Evolutionary conservation across 2,329 filamentous ascomycete species (phyloP), one percentile per base, ranked within the genome.

Genomic region (Gyromitra esculenta): DNA sequence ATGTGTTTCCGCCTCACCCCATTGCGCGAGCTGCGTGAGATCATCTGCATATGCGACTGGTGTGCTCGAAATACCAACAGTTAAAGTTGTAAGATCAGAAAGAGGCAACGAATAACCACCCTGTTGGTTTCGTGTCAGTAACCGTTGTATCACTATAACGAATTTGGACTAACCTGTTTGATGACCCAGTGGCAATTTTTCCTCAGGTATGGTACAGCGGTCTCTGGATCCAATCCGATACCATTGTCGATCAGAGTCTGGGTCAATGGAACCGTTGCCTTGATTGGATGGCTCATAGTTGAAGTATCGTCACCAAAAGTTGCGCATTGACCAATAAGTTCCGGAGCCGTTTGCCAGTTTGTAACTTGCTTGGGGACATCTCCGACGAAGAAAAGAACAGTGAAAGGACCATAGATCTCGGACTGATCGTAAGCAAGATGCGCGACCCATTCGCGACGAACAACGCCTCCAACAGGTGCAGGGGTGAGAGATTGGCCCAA

Each of bases 371-470:
- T 1, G 11, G 71, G 73, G 9, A 64, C 52, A n/a, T 59, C 21
- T 37, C 80, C 77, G 11, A 80, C 54, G 45, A 80, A 81, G 35
- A 81, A 15, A 31, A 77, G 62, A 13, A 79, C 59, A 50, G 57
- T 18, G 50, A 79, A 73, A 50, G 67, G 69, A 13, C 77, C 78
- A 15, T 39, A 7, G 25, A 81, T 39, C 31, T 81, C 80, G 6
- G 76, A 69, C 57, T 77, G 73, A 50, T 81, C 80, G n/a, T 78
- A 75, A 64, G 78, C 66, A 15, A 80, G 41, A 56, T 78, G 75
- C 48, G 75, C 75, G 59, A 79, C 73, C 80, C 80, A 81, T 73
- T 81, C 80, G 18, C 43, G 71, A 48, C 75, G 77, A 56, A 57
- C 56, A 48, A 48, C 56, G 8, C 43, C 62, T 9, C 57, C 68